Percentiles rank a stretch among this genome's conserved stretches.
Evolutionary conservation across 805 yeast species (phyloP).

Genomic region (Saturnispora bothae): DNA sequence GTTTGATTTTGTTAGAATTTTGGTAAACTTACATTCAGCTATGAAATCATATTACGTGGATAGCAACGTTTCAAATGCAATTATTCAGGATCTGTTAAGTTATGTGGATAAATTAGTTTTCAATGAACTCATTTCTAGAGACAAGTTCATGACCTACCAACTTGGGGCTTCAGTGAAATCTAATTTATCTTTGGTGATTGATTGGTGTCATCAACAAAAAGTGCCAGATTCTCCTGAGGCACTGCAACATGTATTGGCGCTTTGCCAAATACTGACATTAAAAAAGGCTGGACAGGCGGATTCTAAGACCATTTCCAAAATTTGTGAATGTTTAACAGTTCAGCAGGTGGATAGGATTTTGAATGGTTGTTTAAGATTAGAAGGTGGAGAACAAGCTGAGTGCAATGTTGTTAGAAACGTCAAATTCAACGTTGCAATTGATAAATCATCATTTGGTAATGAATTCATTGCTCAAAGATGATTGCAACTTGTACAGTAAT

Average conservation of each 20-base stretch:
- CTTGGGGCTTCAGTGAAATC: conserved; percentile 6
- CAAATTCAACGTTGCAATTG: neutral
- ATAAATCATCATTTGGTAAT: neutral
- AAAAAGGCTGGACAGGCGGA: conserved; percentile 11
- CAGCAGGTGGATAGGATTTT: conserved; percentile 10
- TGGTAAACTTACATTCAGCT: conserved; percentile 8
- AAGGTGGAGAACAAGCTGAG: neutral
- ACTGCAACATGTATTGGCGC: conserved; percentile 8
- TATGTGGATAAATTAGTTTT: conserved; percentile 10
- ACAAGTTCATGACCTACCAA: conserved; percentile 6
- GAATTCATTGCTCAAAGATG: conserved; percentile 7
- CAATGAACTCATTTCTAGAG: conserved; percentile 9
- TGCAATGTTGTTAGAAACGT: neutral
- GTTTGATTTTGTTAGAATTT: conserved; percentile 9
- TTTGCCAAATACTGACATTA: conserved; percentile 10
- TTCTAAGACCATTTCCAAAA: conserved; percentile 3
- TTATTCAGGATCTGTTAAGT: conserved; percentile 8
- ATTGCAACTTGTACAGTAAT: neutral
- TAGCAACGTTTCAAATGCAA: conserved; percentile 2
- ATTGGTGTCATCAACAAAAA: conserved; percentile 12
- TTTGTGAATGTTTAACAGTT: conserved; percentile 5
- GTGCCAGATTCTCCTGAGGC: conserved; percentile 12
- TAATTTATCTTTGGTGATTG: conserved; percentile 9
- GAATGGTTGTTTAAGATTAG: conserved; percentile 1
- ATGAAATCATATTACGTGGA: conserved; percentile 10